Base-by-base conservation (phyloP, 371 early-diverging fungal genomes). In the Actinomucor elegans region DNA sequence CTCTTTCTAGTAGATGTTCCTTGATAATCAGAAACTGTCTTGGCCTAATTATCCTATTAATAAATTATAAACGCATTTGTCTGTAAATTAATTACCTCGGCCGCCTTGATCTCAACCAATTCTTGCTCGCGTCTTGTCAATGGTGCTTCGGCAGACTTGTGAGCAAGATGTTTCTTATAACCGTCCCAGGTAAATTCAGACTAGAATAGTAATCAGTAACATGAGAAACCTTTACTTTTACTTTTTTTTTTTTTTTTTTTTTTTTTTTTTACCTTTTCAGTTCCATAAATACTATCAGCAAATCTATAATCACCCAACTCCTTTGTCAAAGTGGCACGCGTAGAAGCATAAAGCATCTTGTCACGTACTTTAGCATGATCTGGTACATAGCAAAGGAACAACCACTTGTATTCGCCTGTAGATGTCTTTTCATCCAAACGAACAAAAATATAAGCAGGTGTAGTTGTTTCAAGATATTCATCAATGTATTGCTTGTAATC, bases 301-400 rank as follows among this genome's bases (percentile, higher is more conserved):
- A 94, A 92, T 37, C 81, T 79, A 35, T 84, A 75, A 36, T 90
- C 90, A 12, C 94, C 94, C 17, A 93, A 73, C 11, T 85, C 83
- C 64, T 84, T 91, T 10, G 83, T 78, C 57, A 93, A 65, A 3
- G 88, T 84, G 12, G 90, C 88, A 37, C 87, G 79, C 4, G 91
- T 84, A 4, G 93, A 82, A 11, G 94, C 94, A 62, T 92, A 92
- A 36, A 94, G 66, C 94, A 93, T 94, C 70, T 94, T 94, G 47
- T 91, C 89, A 15, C 94, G 81, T 24, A 93, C 85, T 51, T 81
- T 75, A 38, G 92, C 88, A 45, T 77, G 40, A 55, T 93, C 93
- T 14, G 94, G 93, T 3, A 93, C 88, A 61, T 86, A 92, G 40
- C 83, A 69, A 37, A 90, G 61, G 28, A 93, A 78, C 27, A 92